Base-by-base conservation (phyloP, 371 early-diverging fungal genomes). In the Mortierella sp. region DNA sequence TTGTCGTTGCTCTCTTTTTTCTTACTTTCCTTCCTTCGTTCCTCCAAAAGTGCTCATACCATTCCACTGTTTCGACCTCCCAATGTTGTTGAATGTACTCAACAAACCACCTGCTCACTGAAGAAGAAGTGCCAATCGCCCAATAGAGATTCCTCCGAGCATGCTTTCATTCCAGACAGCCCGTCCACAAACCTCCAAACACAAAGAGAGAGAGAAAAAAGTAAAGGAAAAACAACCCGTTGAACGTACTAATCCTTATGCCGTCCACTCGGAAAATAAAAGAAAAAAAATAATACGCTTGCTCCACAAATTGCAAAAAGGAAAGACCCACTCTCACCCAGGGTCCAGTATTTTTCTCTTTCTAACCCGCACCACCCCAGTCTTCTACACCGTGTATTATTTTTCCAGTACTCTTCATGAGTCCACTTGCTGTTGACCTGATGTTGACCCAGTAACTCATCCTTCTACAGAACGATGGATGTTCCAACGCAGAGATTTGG, bases 261-360 rank as follows among this genome's bases (percentile, higher is more conserved):
- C 63, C 63, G 63, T 63, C 34, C 63, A 63, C 63, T 63, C 34
- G 63, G 63, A 34, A 63, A 63, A 63, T 63, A 63, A 58, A 63
- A 34, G 31, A 31, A 34, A 52, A 19, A 31, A 26, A 10, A 26
- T 28, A 58, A 16, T 28, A 13, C 6, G 28, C 16, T 34, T 34
- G 8, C 34, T 34, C 63, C 34, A 63, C 63, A 63, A 16, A 38
- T 38, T 1, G 5, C 42, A 38, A 38, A 38, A 38, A 5, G 3
- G 42, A 38, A 47, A 9, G 47, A 47, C 3, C 8, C 8, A 10
- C 47, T 5, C 31, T 63, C 31, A 31, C 24, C 24, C 31, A 63
- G 21, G 7, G 63, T 63, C 63, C 34, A 63, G 9, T 21, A 19
- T 21, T 52, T 6, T 14, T 0, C 31, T 60, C 63, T 63, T 63